A percentile compares a stretch with the other conserved stretches of the same genome.
Evolutionary conservation across 2,329 filamentous ascomycete genomes (phyloP).

Genomic region (Leptographium galeiforme): DNA sequence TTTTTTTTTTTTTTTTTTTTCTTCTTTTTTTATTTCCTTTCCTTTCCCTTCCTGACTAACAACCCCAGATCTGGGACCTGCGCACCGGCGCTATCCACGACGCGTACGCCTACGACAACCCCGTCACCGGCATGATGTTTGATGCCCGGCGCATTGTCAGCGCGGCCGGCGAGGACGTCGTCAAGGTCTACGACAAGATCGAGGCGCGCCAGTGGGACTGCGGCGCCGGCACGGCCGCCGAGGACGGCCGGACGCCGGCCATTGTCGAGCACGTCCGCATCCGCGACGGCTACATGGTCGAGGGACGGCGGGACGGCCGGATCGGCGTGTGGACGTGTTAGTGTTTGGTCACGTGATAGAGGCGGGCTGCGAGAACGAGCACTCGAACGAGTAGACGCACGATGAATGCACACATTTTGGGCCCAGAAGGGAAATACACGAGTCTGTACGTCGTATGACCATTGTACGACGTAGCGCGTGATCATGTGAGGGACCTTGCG

Average conservation of each 20-base stretch:
- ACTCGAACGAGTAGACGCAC: too few relatives aligned
- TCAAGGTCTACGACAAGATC: conserved; percentile 96
- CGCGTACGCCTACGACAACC: conserved; percentile 86
- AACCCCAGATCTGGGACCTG: conserved; percentile 83
- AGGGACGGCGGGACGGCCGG: conserved; percentile 75
- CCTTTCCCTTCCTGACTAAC: not conserved
- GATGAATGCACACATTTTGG: too few relatives aligned
- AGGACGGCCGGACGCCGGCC: conserved; percentile 49
- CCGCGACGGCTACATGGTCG: conserved; percentile 86
- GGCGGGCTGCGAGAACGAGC: too few relatives aligned
- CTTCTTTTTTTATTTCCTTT: not conserved
- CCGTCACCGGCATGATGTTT: conserved; percentile 95
- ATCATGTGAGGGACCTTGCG: too few relatives aligned
- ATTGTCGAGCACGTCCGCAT: conserved; percentile 78
- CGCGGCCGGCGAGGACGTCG: conserved; percentile 82
- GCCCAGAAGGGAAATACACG: too few relatives aligned
- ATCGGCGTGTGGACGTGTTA: conserved; percentile 83
- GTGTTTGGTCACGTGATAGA: not conserved
- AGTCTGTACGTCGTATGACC: too few relatives aligned
- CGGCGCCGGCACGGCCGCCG: conserved; percentile 62
- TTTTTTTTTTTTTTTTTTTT: not conserved
- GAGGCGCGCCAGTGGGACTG: conserved; percentile 96
- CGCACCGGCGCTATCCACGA: conserved; percentile 91
- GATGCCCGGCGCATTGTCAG: conserved; percentile 79
- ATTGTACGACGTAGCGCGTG: too few relatives aligned